Evolutionary conservation across 352 stramenopile species (phyloP).

Genomic region (Globisporangium lucens): DNA sequence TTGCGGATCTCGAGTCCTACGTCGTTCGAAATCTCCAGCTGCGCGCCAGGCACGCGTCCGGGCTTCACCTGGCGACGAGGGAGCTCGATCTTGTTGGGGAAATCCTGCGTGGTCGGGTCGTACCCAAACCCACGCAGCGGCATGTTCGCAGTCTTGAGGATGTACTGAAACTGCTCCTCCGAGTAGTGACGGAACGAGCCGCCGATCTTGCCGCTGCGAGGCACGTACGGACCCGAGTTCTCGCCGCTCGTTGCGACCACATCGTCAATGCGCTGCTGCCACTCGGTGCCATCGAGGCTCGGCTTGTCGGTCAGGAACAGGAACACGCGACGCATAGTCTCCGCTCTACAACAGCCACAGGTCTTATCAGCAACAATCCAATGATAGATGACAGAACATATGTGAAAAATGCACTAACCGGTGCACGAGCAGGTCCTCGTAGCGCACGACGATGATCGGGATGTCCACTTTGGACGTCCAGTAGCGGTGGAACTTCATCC

Average conservation of each 20-base stretch:
- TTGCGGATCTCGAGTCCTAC: constrained; percentile 65
- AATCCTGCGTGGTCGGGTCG: constrained; percentile 75
- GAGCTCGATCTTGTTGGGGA: constrained; percentile 63
- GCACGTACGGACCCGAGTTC: constrained; percentile 74
- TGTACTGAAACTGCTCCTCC: constrained; percentile 80
- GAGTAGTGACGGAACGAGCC: constrained; percentile 82
- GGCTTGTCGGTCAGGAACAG: constrained; percentile 63
- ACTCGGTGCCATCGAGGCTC: constrained; percentile 74
- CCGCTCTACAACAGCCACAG: constrained; percentile 27
- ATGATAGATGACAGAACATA: background rate
- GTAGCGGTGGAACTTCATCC: constrained; percentile 90
- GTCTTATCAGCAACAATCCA: background rate
- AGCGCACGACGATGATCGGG: constrained; percentile 89
- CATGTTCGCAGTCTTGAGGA: constrained; percentile 71
- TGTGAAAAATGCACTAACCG: constrained; percentile 20
- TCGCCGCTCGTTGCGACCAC: constrained; percentile 57
- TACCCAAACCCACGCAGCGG: constrained; percentile 86
- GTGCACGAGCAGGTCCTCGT: constrained; percentile 89
- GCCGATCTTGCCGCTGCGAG: constrained; percentile 82
- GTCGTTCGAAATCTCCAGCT: constrained; percentile 67
- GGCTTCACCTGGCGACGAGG: constrained; percentile 82
- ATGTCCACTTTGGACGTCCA: constrained; percentile 89
- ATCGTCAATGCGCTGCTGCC: constrained; percentile 63
- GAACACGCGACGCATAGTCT: constrained; percentile 80
- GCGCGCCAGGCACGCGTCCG: constrained; percentile 36